These are phyloP conservation scores for Mycena amicta DNA, from an alignment of 768 basidiomycete genomes.

Conservation along the genomic window DNA sequence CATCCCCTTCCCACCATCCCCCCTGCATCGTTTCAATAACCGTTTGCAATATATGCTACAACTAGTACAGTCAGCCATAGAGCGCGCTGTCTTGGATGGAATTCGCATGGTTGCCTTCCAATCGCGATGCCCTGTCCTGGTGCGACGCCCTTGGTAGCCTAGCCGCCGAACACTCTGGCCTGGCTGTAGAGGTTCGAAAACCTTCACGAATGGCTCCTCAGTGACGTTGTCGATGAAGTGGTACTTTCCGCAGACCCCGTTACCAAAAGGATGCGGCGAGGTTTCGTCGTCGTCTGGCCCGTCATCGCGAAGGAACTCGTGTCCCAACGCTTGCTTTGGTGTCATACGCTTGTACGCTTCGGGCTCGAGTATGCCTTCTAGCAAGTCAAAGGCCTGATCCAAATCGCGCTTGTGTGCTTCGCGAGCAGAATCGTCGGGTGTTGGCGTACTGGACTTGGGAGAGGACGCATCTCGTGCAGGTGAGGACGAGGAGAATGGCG, in stretches of 20 bases:
- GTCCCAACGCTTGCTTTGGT: conserved; percentile 73
- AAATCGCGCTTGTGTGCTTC: conserved; percentile 42
- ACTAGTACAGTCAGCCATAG: conserved; percentile 11
- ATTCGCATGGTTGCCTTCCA: conserved; percentile 64
- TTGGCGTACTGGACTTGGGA: conserved; percentile 22
- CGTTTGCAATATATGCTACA: conserved; percentile 10
- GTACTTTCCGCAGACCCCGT: conserved; percentile 64
- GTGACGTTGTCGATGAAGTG: conserved; percentile 64
- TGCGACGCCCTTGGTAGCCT: conserved; percentile 29
- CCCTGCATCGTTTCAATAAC: no score
- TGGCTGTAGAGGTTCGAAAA: conserved; percentile 32
- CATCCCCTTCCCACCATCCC: background rate
- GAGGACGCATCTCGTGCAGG: conserved; percentile 20
- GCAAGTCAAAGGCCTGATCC: conserved; percentile 71
- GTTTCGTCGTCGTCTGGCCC: conserved; percentile 62
- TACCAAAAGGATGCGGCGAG: conserved; percentile 68
- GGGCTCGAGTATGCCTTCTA: conserved; percentile 72
- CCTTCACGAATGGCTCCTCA: conserved; percentile 53
- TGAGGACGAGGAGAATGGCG: conserved; percentile 38
- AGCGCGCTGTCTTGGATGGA: conserved; percentile 41
- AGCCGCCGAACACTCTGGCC: conserved; percentile 34
- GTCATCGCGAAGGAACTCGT: conserved; percentile 68
- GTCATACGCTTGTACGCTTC: conserved; percentile 80
- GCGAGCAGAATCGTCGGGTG: conserved; percentile 11
- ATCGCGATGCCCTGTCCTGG: conserved; percentile 60